These are phyloP conservation scores for Bryum argenteum DNA, from an alignment of 225 moss, liverwort and hornwort species.

Conservation along the genomic window DNA sequence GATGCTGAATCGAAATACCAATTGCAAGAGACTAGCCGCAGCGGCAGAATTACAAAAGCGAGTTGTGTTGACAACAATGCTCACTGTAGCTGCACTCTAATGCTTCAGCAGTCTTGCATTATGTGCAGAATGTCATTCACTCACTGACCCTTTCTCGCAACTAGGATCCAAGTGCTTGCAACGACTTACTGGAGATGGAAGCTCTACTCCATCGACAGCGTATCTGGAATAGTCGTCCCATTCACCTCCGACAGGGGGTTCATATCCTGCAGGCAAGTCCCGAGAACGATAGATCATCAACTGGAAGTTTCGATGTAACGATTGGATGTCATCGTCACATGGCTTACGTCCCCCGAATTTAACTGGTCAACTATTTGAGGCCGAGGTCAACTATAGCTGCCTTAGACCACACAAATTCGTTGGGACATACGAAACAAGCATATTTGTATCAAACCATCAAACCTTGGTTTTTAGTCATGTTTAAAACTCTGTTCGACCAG, in stretches of 20 bases:
- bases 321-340: neutral
- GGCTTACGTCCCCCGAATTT: neutral
- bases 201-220: slow-evolving; percentile 82
- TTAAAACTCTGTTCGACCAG: no score
- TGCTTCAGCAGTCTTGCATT: neutral
- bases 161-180: slow-evolving; percentile 13
- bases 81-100: neutral
- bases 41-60: neutral
- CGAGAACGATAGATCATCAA: slow-evolving; percentile 5
- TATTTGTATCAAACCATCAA: no score
- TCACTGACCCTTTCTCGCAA: neutral
- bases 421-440: no score
- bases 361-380: no score
- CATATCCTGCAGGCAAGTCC: slow-evolving; percentile 54
- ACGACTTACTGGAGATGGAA: slow-evolving; percentile 67
- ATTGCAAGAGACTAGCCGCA: neutral
- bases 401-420: no score
- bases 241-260: slow-evolving; percentile 65
- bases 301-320: neutral
- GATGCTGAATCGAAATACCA: neutral
- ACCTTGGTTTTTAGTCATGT: no score
- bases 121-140: neutral
- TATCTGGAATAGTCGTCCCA: slow-evolving; percentile 88
- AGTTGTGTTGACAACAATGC: neutral
- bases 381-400: no score